Evolutionary conservation across 1,284 basidiomycete species (phyloP).

Genomic region (Pyrrhoderma lamaoense): DNA sequence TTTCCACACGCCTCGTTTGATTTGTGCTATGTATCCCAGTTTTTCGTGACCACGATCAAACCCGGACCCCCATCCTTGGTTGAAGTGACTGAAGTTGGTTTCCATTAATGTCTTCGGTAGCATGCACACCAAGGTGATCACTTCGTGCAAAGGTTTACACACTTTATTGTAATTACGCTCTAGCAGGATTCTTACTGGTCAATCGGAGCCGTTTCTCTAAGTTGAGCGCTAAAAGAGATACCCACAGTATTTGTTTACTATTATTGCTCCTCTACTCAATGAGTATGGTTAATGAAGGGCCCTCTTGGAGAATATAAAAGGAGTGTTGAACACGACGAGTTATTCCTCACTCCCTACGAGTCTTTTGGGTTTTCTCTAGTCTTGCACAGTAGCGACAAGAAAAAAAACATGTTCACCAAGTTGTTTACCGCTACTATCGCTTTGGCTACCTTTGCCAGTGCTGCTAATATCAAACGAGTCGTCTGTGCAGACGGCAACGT

Average conservation of each 20-base stretch:
- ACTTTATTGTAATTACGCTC: conserved; percentile 1
- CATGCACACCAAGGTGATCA: no score
- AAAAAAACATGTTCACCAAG: conserved; percentile 15
- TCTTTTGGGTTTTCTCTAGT: no score
- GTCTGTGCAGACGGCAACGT: conserved; percentile 19
- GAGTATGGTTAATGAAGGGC: no score
- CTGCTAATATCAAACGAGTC: conserved; percentile 18
- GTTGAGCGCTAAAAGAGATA: background rate
- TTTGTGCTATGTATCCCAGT: no score
- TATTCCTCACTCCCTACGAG: no score
- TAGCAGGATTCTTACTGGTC: conserved; percentile 3
- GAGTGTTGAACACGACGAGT: background rate
- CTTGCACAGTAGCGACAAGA: background rate
- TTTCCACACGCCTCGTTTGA: no score
- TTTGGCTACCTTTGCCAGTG: conserved; percentile 10
- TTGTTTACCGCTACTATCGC: conserved; percentile 9
- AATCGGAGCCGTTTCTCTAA: background rate
- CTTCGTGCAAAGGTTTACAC: background rate
- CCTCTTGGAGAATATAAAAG: conserved; percentile 5
- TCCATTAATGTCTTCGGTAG: no score
- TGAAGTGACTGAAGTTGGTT: no score
- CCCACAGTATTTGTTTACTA: background rate
- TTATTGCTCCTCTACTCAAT: background rate
- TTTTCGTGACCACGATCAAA: no score
- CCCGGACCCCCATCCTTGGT: no score